Percentiles rank a stretch among this genome's conserved stretches.
phyloP scores from a whole-genome alignment of 2,329 filamentous ascomycete species.

The Clarireedia sp. region DNA sequence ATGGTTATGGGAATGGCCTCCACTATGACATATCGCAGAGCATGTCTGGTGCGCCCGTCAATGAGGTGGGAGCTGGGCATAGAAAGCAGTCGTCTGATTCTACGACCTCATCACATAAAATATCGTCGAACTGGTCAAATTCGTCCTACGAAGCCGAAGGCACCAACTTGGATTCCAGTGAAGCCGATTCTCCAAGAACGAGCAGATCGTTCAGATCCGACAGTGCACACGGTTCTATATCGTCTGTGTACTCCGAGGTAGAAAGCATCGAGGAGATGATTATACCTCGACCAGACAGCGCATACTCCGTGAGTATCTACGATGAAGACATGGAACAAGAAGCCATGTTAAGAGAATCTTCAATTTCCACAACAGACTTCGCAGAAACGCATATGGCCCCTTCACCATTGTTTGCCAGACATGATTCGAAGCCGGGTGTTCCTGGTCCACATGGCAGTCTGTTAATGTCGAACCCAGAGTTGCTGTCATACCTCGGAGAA shows the following conservation, averaged over 20 bases:
- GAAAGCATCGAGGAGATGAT: neutral
- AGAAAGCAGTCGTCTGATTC: neutral
- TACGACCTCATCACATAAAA: neutral
- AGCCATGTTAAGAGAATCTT: neutral
- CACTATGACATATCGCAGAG: neutral
- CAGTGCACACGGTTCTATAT: neutral
- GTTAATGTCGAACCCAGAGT: neutral
- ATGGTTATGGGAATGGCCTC: slow-evolving; percentile 45
- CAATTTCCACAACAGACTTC: neutral
- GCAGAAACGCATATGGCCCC: neutral
- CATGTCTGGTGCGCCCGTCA: neutral
- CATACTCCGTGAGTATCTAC: slow-evolving; percentile 15
- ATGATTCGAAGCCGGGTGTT: neutral
- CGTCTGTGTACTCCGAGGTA: neutral
- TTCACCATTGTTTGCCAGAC: neutral
- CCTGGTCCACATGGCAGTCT: neutral
- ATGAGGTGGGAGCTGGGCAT: neutral
- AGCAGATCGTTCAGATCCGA: slow-evolving; percentile 1
- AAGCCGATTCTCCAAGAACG: neutral
- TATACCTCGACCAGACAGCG: slow-evolving; percentile 9
- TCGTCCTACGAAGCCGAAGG: slow-evolving; percentile 7
- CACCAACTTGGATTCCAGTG: neutral
- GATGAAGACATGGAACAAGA: slow-evolving; percentile 3
- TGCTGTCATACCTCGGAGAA: neutral
- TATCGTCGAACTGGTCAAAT: slow-evolving; percentile 2